phyloP scores from a whole-genome alignment of 2,329 filamentous ascomycete genomes.

The Periconia sp. region DNA sequence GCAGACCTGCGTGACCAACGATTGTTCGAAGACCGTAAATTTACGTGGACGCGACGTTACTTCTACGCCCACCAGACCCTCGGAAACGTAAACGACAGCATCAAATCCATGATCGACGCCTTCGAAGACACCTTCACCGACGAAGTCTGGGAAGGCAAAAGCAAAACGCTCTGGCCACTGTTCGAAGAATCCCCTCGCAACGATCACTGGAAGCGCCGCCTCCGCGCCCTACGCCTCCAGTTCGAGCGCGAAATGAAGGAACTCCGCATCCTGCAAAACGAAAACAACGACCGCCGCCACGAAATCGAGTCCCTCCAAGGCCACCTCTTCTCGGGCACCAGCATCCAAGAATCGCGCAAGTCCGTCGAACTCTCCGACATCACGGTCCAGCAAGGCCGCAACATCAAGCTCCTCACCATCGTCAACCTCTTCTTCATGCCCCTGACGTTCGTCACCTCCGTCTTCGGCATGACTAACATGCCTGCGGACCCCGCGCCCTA shows the following conservation, averaged over 20 bases:
- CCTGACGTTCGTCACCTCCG: conserved; percentile 62
- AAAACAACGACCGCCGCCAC: conserved; percentile 57
- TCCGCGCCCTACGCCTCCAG: conserved; percentile 51
- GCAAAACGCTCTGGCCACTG: conserved; percentile 60
- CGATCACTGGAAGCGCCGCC: conserved; percentile 52
- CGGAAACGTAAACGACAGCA: conserved; percentile 61
- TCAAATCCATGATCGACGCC: conserved; percentile 60
- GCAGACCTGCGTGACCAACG: conserved; percentile 58
- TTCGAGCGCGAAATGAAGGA: conserved; percentile 57
- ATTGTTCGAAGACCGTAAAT: conserved; percentile 62
- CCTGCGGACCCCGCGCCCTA: conserved; percentile 36
- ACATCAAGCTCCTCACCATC: conserved; percentile 61
- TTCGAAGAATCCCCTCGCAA: conserved; percentile 51
- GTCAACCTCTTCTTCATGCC: conserved; percentile 65
- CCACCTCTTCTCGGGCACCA: conserved; percentile 65
- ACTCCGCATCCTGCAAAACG: conserved; percentile 50
- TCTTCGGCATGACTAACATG: conserved; percentile 58
- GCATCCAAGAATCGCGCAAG: conserved; percentile 62
- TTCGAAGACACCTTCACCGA: conserved; percentile 61
- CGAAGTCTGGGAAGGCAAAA: conserved; percentile 60
- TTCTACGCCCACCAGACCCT: conserved; percentile 66
- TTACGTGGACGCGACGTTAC: conserved; percentile 63
- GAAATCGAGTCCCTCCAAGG: conserved; percentile 61
- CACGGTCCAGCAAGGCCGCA: conserved; percentile 60
- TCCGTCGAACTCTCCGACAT: conserved; percentile 59